Evolutionary conservation across 169 alveolate genomes (phyloP).

Genomic region (Plasmodium gallinaceum): DNA sequence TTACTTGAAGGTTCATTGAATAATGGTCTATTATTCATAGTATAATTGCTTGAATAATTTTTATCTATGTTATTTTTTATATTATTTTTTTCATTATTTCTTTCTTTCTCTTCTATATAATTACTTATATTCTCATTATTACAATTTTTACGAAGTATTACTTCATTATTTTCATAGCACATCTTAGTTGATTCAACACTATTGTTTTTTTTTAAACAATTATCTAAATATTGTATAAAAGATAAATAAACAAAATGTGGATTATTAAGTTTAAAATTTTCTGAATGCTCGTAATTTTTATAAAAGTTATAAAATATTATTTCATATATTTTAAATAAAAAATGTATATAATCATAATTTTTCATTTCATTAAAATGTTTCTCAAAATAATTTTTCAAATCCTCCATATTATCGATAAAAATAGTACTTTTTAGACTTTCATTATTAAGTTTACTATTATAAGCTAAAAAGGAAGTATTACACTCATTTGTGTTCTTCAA

Average conservation of each 20-base stretch:
- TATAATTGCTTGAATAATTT: not conserved
- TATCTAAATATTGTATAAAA: slow-evolving; percentile 33
- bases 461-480: not conserved
- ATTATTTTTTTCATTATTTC: not conserved
- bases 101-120: not conserved
- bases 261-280: slow-evolving; percentile 32
- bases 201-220: slow-evolving; percentile 12
- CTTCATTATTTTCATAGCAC: slow-evolving; percentile 6
- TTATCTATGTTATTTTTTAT: not conserved
- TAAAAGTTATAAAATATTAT: slow-evolving; percentile 45
- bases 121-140: not conserved
- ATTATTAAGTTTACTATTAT: not conserved
- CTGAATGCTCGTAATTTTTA: slow-evolving; percentile 22
- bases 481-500: not conserved
- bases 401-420: slow-evolving; percentile 34
- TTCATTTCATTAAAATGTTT: slow-evolving; percentile 44
- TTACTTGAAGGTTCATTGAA: not conserved
- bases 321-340: slow-evolving; percentile 72
- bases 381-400: slow-evolving; percentile 28
- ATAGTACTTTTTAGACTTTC: slow-evolving; percentile 5
- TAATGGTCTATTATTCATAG: not conserved
- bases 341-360: slow-evolving; percentile 52
- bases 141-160: not conserved
- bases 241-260: slow-evolving; percentile 45
- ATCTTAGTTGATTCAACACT: not conserved